Evolutionary conservation across 1,139 yeast species (phyloP), one percentile per base, ranked within the genome.

Genomic region (Saccharomyces pastorianus): DNA sequence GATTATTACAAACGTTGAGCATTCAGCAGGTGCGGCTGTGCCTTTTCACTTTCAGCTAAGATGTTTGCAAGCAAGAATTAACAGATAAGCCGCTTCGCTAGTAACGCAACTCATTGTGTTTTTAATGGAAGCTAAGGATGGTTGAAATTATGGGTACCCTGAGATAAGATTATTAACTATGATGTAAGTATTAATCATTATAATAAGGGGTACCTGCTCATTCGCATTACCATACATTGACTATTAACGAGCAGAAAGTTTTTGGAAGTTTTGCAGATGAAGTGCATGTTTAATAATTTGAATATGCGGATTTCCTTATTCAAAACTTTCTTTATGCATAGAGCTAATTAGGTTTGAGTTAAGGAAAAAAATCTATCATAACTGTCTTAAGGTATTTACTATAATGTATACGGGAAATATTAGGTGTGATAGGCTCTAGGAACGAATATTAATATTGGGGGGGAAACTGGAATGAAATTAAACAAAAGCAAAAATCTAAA

Each of bases 401-500:
- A 7, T 6, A 6, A 6, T 6, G 17, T 38, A 8, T 38, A 20
- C 25, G 44, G 3, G 23, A 26, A 20, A 17, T 9, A 13, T 6
- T 8, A 9, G 5, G 26, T 11, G 44, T 38, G 5, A 38, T 11
- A n/a, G 23, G 34, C 26, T 11, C 2, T 25, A 38, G 14, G 8
- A 11, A 20, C 20, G n/a, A 32, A 48, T 34, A 34, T 14, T 34
- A 20, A n/a, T 11, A 31, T n/a, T 20, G 8, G 20, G 6, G 9
- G 20, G 23, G 6, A 25, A 25, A 25, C 3, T 14, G 31, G 20
- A 38, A 56, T 52, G 50, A 48, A 47, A 25, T 34, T 14, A 47
- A 54, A 32, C 28, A 49, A 42, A 48, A 51, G 42, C 27, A 49
- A 49, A 41, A 9, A 29, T 29, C 47, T 11, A 28, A 32, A 53